phyloP scores from a whole-genome alignment of 345 rosid species.

The Gynandropsis gynandra region DNA sequence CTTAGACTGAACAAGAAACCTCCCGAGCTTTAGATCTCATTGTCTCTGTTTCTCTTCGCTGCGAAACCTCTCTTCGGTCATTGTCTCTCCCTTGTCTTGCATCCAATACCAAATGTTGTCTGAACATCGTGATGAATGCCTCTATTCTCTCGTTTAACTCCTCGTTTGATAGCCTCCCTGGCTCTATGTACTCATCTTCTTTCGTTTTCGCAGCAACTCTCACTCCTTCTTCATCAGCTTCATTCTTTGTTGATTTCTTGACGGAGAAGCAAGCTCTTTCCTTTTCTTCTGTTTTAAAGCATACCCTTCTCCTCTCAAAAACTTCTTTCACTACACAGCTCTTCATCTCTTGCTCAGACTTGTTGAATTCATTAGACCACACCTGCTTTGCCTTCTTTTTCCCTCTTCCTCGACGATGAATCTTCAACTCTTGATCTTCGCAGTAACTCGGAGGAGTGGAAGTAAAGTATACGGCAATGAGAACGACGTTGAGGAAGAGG shows the following conservation, averaged over 20 bases:
- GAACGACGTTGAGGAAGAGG: slow-evolving; percentile 55
- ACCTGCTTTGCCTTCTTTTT: slow-evolving; percentile 18
- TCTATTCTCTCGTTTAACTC: slow-evolving; percentile 76
- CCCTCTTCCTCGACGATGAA: slow-evolving; percentile 14
- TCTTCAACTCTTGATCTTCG: slow-evolving; percentile 21
- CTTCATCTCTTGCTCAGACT: slow-evolving; percentile 21
- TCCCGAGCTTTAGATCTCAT: slow-evolving; percentile 24
- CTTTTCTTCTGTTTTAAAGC: slow-evolving; percentile 13
- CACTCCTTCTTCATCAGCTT: neutral
- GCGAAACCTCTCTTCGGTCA: neutral
- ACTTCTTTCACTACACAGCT: slow-evolving; percentile 20
- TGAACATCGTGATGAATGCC: slow-evolving; percentile 68
- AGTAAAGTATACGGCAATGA: slow-evolving; percentile 59
- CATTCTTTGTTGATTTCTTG: slow-evolving; percentile 16
- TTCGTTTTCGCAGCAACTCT: neutral
- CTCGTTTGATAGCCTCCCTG: slow-evolving; percentile 50
- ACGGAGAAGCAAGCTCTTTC: slow-evolving; percentile 11
- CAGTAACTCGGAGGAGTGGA: slow-evolving; percentile 33
- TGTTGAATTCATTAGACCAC: too few species aligned
- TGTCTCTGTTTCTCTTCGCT: neutral
- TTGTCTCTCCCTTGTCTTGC: slow-evolving; percentile 39
- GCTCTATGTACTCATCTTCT: slow-evolving; percentile 20
- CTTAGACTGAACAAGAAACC: slow-evolving; percentile 20
- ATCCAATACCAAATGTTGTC: slow-evolving; percentile 65
- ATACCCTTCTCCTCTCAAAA: slow-evolving; percentile 12